Percentiles rank a stretch among this genome's conserved stretches.
phyloP scores from a whole-genome alignment of 352 stramenopile species.

The Stramenopiles sp. region DNA sequence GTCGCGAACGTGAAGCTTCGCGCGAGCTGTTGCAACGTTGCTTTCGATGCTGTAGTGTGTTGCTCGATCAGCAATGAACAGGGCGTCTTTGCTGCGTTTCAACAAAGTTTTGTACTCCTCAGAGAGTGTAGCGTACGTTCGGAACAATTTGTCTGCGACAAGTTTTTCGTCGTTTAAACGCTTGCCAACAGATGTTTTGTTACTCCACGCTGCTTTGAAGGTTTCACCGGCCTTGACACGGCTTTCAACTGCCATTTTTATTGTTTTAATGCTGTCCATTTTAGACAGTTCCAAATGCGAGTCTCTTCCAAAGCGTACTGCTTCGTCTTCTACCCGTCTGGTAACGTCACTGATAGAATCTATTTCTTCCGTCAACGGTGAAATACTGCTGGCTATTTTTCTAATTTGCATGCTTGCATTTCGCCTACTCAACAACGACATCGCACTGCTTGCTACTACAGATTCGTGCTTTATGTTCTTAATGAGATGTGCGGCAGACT shows the following conservation, averaged over 20 bases:
- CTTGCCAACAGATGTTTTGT: not conserved
- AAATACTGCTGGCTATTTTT: not conserved
- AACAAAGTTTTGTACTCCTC: not conserved
- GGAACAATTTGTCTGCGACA: not conserved
- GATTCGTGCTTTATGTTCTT: not conserved
- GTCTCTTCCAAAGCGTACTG: not conserved
- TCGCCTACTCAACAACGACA: not conserved
- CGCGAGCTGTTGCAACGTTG: not conserved
- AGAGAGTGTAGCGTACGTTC: not conserved
- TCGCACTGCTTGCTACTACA: not conserved
- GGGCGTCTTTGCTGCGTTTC: not conserved
- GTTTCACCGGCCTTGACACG: not conserved
- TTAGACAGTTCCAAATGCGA: not conserved
- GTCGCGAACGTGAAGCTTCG: not conserved
- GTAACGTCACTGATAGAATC: not conserved
- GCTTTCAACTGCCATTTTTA: not conserved
- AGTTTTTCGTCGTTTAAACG: not conserved
- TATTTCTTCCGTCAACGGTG: not conserved
- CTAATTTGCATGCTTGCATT: not conserved
- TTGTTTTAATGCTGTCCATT: not conserved
- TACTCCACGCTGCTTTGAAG: not conserved
- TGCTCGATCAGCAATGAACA: not conserved
- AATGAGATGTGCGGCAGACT: not conserved
- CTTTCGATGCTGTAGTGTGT: not conserved
- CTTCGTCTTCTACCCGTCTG: not conserved